phyloP scores from a whole-genome alignment of 169 alveolate genomes.

The Plasmodium cynomolgi region DNA sequence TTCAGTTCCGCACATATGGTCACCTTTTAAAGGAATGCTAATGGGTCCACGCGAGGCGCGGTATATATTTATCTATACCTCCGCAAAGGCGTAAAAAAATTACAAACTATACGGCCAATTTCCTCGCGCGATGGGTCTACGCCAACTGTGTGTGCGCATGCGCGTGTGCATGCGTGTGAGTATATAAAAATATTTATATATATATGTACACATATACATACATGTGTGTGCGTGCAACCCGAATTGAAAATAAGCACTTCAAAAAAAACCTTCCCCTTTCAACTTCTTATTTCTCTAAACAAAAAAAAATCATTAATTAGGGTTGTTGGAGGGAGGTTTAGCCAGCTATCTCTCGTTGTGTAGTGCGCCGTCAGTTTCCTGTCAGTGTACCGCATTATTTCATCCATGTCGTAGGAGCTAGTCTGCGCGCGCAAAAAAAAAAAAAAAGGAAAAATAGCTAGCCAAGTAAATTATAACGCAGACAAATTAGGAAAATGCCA shows the following conservation, averaged over 20 bases:
- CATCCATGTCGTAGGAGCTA: slow-evolving; percentile 73
- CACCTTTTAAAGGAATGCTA: not conserved
- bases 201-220: slow-evolving; percentile 2
- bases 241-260: not conserved
- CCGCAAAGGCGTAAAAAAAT: not conserved
- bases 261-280: not conserved
- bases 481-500: not conserved
- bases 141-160: not conserved
- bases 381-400: slow-evolving; percentile 75
- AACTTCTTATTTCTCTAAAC: slow-evolving; percentile 74
- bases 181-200: not conserved
- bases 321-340: slow-evolving; percentile 83
- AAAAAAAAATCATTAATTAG: slow-evolving; percentile 83
- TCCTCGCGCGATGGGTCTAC: not conserved
- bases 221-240: not conserved
- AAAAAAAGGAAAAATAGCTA: not conserved
- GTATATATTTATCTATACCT: not conserved
- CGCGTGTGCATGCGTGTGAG: not conserved
- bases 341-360: slow-evolving; percentile 84
- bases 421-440: slow-evolving; percentile 36
- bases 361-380: slow-evolving; percentile 72
- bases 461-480: not conserved
- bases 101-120: not conserved
- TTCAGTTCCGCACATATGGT: not conserved
- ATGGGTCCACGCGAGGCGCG: not conserved